Base-by-base conservation (phyloP, 768 basidiomycete genomes). In the Rhodotorula paludigena region DNA sequence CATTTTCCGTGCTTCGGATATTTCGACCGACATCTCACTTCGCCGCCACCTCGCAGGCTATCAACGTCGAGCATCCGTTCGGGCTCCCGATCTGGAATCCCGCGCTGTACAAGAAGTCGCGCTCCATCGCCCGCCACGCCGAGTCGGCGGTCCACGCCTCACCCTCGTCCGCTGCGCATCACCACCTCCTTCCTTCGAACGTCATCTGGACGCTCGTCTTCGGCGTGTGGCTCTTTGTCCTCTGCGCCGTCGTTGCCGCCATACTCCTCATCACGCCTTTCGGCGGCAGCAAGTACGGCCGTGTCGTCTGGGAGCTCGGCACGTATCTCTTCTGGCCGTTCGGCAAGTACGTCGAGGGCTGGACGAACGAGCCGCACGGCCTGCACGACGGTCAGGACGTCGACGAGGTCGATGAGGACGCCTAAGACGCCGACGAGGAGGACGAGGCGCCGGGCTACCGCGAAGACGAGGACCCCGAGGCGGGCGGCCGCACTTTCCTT, bases 71-170 rank as follows among this genome's bases (percentile, higher is more conserved):
- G 77, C 96, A 99, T 78, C 96, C 96, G 23, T 99, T 99, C 78
- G 96, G 96, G 81, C 83, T 99, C 66, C 94, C 91, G 47, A 97
- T 99, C 77, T 99, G 96, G 96, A 99, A 99, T 78, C 96, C 96
- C 30, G 96, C 96, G 0, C 79, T 99, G 64, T 99, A 99, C 85
- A 92, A 93, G 80, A 99, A 99, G 78, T 89, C 89, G 39, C 87
- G 96, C 39, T 90, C 93, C 4, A 90, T 99, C 74, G 97, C 93
- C 56, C 90, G 94, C 57, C 85, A 92, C 80, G 96, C 96, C 44
- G 96, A 99, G 78, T 86, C 89, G 66, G 96, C 89, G 0, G 84
- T 99, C 8, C 96, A 99, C 77, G 85, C 89, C 20, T 83, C 90
- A 36, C 96, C 96, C 3, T 94, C 91, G 28, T 89, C 91, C 5